These are phyloP conservation scores for Lentinula sp. DNA, from an alignment of 768 basidiomycete genomes.

Conservation along the genomic window DNA sequence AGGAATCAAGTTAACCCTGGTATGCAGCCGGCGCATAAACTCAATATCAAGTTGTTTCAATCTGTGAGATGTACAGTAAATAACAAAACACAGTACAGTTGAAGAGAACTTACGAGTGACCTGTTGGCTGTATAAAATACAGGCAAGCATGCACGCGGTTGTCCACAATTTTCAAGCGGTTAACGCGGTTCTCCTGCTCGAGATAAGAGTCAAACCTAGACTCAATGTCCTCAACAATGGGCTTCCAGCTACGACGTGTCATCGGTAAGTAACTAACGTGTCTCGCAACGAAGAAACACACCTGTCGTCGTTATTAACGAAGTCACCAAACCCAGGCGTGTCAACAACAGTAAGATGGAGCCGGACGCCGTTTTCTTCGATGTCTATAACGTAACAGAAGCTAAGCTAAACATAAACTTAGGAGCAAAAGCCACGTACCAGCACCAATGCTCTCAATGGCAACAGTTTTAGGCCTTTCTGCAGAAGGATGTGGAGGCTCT, in stretches of 20 bases:
- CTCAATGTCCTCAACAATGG: slow-evolving; percentile 97
- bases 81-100: not conserved
- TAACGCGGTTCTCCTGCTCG: slow-evolving; percentile 98
- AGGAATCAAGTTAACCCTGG: slow-evolving; percentile 97
- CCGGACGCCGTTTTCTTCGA: slow-evolving; percentile 97
- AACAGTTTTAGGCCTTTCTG: slow-evolving; percentile 88
- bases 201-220: slow-evolving; percentile 96
- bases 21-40: slow-evolving; percentile 97
- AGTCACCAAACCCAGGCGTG: slow-evolving; percentile 98
- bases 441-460: slow-evolving; percentile 98
- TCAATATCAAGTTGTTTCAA: slow-evolving; percentile 98
- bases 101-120: slow-evolving; percentile 77
- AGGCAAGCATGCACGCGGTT: slow-evolving; percentile 98
- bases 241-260: slow-evolving; percentile 75
- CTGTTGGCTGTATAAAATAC: slow-evolving; percentile 98
- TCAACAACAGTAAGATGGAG: slow-evolving; percentile 98
- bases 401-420: slow-evolving; percentile 11
- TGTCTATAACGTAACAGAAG: slow-evolving; percentile 55
- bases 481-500: slow-evolving; percentile 75
- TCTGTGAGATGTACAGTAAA: slow-evolving; percentile 30
- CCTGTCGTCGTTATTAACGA: slow-evolving; percentile 99
- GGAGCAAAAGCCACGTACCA: slow-evolving; percentile 47
- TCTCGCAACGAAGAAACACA: slow-evolving; percentile 22
- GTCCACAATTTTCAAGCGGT: slow-evolving; percentile 88
- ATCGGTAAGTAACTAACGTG: slow-evolving; percentile 11